Base-by-base conservation (phyloP, 2,329 filamentous ascomycete genomes). In the Neofusicoccum cordaticola region DNA sequence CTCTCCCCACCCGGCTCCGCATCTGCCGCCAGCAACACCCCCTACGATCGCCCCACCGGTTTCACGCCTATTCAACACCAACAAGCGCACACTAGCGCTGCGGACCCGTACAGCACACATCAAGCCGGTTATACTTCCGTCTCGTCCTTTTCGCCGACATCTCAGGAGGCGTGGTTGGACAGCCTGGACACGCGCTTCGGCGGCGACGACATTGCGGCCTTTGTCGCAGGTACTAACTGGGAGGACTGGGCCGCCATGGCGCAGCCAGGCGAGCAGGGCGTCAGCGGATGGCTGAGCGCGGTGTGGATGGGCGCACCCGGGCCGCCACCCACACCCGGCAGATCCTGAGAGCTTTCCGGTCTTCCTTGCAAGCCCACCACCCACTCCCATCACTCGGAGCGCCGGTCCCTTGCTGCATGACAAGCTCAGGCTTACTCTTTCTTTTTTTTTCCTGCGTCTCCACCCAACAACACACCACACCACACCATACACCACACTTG, bases 141-240 rank as follows among this genome's bases (percentile, higher is more conserved):
- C 7, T 58, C 56, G 6, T 51, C 52, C 17, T 50, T 56, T 13
- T 47, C 62, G 27, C 52, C 52, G 34, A 34, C 57, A 9, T 51
- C 62, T 34, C 52, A 57, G 62, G 74, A 77, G 35, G 67, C 70
- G 1, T 79, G 77, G 76, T 67, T 77, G 2, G 71, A 71, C 62
- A 73, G 69, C 15, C 65, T 79, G 42, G 73, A 79, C 17, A 76
- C 74, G 7, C 67, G 71, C 1, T 73, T 79, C 44, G 73, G 75
- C 11, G 76, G 75, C n/a, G 77, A 78, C 62, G 77, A 79, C 65
- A 68, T 79, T 13, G 76, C 76, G 8, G 77, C 76, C 5, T 79
- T 79, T 65, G 74, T 77, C 12, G 75, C 76, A 45, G 77, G 77
- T 7, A 74, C 70, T 19, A 74, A 75, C 48, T 71, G 75, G 65